Conservation (phyloP, 2,329 filamentous ascomycete species). For the Chalaropsis ovoidea region DNA sequence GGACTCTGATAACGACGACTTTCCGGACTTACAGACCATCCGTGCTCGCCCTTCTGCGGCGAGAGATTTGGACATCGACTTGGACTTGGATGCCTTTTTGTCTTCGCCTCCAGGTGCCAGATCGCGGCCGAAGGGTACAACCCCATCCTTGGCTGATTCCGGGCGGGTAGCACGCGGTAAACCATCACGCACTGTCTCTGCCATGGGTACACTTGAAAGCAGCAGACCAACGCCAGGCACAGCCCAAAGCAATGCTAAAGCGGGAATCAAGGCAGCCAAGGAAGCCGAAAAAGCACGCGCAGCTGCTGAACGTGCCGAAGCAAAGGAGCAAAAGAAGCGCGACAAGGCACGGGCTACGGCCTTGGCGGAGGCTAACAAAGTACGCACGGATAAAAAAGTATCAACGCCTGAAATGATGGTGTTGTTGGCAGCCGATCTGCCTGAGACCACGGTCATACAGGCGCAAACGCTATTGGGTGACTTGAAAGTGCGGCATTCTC, state of each 20-base stretch:
- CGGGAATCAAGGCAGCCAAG: constrained; percentile 36
- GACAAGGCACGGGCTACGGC: constrained; percentile 52
- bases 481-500: constrained; percentile 39
- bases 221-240: neutral
- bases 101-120: neutral
- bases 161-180: neutral
- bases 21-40: neutral
- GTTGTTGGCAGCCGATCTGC: constrained; percentile 51
- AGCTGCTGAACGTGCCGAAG: neutral
- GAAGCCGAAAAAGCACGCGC: constrained; percentile 44
- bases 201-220: neutral
- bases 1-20: constrained; percentile 10
- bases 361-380: constrained; percentile 62
- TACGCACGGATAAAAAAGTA: constrained; percentile 61
- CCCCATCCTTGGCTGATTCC: neutral
- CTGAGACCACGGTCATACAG: constrained; percentile 38
- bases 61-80: neutral
- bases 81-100: neutral
- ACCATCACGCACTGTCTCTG: neutral
- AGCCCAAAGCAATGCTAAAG: neutral
- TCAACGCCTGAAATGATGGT: constrained; percentile 70
- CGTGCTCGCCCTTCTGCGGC: neutral
- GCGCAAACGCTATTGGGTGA: constrained; percentile 43
- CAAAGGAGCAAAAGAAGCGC: constrained; percentile 11
- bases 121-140: neutral